Evolutionary conservation across 108 stramenopile species (phyloP).

Genomic region (Discostella stelligeroides): DNA sequence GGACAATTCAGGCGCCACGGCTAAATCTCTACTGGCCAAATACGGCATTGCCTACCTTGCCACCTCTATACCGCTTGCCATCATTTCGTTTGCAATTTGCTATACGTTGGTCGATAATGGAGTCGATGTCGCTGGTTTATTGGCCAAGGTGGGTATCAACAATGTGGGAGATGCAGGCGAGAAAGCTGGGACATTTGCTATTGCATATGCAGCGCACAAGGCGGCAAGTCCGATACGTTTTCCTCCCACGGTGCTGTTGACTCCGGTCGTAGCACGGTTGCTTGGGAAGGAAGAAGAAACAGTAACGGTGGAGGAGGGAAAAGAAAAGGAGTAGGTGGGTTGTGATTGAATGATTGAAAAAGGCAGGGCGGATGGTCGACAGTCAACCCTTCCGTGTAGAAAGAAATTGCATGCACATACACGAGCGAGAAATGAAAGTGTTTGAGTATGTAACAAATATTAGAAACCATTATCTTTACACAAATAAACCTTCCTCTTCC

Average conservation of each 20-base stretch:
- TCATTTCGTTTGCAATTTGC: conserved; percentile 89
- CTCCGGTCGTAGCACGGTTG: conserved; percentile 92
- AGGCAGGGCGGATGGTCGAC: too few relatives aligned
- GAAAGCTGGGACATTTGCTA: conserved; percentile 91
- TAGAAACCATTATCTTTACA: neutral
- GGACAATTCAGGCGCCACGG: conserved; percentile 61
- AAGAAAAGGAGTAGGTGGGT: too few relatives aligned
- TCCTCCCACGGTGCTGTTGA: conserved; percentile 94
- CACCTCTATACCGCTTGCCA: conserved; percentile 91
- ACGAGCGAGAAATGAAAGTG: too few relatives aligned
- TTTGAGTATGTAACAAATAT: too few relatives aligned
- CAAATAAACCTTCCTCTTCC: neutral
- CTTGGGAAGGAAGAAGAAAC: conserved; percentile 89
- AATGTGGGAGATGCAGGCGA: conserved; percentile 61
- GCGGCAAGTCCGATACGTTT: conserved; percentile 96
- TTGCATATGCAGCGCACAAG: conserved; percentile 97
- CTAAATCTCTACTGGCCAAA: conserved; percentile 87
- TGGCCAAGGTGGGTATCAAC: conserved; percentile 86
- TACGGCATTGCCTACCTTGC: conserved; percentile 93
- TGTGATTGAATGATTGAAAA: too few relatives aligned
- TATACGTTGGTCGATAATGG: conserved; percentile 87
- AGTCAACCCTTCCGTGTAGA: neutral
- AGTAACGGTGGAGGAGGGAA: conserved; percentile 34
- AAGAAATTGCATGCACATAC: too few relatives aligned
- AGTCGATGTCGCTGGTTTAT: conserved; percentile 81